Percentiles rank a stretch among this genome's conserved stretches.
phyloP scores from a whole-genome alignment of 805 yeast genomes.

The Candida yuanshanica region DNA sequence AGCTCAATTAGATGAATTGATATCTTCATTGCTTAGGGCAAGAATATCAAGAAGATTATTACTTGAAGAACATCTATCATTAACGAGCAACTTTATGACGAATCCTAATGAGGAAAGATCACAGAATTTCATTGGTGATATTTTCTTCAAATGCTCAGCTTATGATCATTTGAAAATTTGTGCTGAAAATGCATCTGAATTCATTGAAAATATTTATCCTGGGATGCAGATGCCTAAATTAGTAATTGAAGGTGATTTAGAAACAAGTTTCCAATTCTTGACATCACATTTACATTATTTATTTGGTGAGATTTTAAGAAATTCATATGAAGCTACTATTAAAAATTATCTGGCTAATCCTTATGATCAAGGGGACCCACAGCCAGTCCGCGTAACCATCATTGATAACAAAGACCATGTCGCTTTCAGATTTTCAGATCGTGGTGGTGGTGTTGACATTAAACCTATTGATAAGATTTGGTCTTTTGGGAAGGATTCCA shows the following conservation, averaged over 20 bases:
- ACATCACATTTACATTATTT: slow-evolving; percentile 82
- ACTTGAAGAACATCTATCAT: slow-evolving; percentile 84
- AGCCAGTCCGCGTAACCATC: slow-evolving; percentile 74
- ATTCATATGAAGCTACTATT: slow-evolving; percentile 79
- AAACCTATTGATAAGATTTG: slow-evolving; percentile 61
- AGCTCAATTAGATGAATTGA: slow-evolving; percentile 59
- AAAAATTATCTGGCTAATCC: slow-evolving; percentile 33
- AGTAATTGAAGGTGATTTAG: slow-evolving; percentile 65
- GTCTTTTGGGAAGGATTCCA: slow-evolving; percentile 79
- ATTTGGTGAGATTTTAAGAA: slow-evolving; percentile 82
- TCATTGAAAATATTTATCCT: slow-evolving; percentile 47
- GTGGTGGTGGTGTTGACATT: slow-evolving; percentile 79
- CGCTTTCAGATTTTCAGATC: slow-evolving; percentile 76
- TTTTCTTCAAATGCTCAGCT: slow-evolving; percentile 75
- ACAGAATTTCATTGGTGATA: slow-evolving; percentile 57
- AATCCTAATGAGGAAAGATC: slow-evolving; percentile 45
- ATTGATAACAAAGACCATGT: slow-evolving; percentile 62
- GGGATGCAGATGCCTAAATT: slow-evolving; percentile 64
- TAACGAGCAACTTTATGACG: slow-evolving; percentile 56
- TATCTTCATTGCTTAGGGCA: slow-evolving; percentile 74
- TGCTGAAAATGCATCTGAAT: slow-evolving; percentile 42
- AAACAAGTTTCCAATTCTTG: slow-evolving; percentile 72
- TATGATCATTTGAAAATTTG: slow-evolving; percentile 57
- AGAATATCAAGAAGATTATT: slow-evolving; percentile 86
- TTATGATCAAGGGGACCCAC: slow-evolving; percentile 38